A percentile compares a stretch with the other conserved stretches of the same genome.
These are phyloP conservation scores for Amesomyces nigricolor DNA, from an alignment of 2,329 filamentous ascomycete genomes.

Conservation along the genomic window DNA sequence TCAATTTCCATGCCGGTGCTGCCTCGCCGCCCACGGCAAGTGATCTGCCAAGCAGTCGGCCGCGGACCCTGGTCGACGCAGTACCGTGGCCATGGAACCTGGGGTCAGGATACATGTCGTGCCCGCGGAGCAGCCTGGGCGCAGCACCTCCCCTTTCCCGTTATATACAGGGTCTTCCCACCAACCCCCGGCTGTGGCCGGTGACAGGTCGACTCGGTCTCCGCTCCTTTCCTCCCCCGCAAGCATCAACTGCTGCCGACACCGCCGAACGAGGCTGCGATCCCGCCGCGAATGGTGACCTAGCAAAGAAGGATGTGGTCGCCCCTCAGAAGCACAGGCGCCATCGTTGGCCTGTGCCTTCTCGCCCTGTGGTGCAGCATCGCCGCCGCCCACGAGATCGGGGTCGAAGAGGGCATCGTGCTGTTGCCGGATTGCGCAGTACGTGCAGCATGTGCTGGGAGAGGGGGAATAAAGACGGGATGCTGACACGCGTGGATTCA, in stretches of 20 bases:
- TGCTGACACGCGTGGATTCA: too few relatives aligned
- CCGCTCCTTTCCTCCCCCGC: not conserved
- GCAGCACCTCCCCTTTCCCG: not conserved
- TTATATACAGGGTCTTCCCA: constrained; percentile 8
- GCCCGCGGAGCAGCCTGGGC: not conserved
- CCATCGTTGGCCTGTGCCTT: constrained; percentile 19
- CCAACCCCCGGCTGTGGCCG: not conserved
- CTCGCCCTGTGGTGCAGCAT: constrained; percentile 2
- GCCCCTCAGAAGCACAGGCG: constrained; percentile 6
- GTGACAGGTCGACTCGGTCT: not conserved
- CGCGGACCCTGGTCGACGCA: not conserved
- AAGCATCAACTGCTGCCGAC: not conserved
- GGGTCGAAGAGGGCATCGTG: constrained; percentile 4
- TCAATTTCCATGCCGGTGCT: not conserved
- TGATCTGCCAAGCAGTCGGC: not conserved
- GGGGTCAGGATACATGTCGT: not conserved
- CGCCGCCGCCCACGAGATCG: constrained; percentile 6
- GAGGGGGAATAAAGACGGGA: too few relatives aligned
- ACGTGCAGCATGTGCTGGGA: not conserved
- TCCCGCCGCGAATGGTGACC: constrained; percentile 12
- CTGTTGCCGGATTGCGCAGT: constrained; percentile 16
- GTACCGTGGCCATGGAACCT: constrained; percentile 4
- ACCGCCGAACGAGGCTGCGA: constrained; percentile 2
- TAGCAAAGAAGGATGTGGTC: constrained; percentile 9
- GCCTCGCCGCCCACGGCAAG: not conserved